Evolutionary conservation across 192 early-diverging fungal genomes (phyloP), one percentile per base, ranked within the genome.

Genomic region (Umbelopsis ramanniana): DNA sequence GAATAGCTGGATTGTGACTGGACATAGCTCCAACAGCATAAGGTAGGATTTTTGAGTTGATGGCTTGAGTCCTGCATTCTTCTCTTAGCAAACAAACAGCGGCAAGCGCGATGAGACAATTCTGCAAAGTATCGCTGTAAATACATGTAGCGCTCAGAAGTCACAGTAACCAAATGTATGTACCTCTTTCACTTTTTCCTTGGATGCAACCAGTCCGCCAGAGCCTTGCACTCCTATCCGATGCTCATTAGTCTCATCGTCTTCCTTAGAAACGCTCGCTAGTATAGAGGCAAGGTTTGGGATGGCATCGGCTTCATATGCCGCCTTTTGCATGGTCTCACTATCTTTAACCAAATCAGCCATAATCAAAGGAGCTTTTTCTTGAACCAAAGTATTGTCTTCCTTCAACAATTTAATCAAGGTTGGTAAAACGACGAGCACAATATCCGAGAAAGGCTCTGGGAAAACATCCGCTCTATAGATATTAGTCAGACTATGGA

Each of bases 31-130:
- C 29, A 6, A 94, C 89, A 54, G 95, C 90, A 66, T 86, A 78
- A 21, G 92, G 87, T 1, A 96, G 82, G 23, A 95, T 82, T 46
- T 94, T 93, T 22, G 84, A 77, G 52, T 94, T 91, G 57, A 95
- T 91, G 12, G 91, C 90, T 74, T 89, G 86, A 69, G 87, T 90
- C 37, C 93, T 84, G 66, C 87, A 90, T 37, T 92, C 89, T 74
- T 94, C 93, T 46, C 82, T 87, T 15, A 89, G 76, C 14, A 89
- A 88, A 52, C 88, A 88, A 10, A 93, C 83, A 17, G 93, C 86
- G 7, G 90, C 90, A 46, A 95, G 63, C 17, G 91, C 92, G 35
- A 89, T 74, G 9, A 95, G 74, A 6, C 83, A 80, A 77, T 91
- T 92, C 88, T 94, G 75, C 37, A 45, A 10, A 50, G 6, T 50